Evolutionary conservation across 257 asterid species (phyloP).

Genomic region (Ophiorrhiza pumila): DNA sequence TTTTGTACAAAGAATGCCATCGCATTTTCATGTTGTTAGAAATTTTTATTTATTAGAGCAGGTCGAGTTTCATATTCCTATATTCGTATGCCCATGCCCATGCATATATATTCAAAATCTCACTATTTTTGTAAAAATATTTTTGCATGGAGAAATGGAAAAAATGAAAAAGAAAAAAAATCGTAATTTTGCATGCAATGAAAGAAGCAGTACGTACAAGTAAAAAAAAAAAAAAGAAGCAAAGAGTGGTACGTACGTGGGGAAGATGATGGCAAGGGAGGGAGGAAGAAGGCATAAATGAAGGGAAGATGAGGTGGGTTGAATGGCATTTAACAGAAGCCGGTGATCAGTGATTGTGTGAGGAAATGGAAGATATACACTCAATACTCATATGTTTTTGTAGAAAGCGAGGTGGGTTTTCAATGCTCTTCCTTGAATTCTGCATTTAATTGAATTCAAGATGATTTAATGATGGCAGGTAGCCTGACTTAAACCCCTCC

Average conservation of each 20-base stretch:
- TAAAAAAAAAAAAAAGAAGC: background rate
- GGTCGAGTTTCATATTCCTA: background rate
- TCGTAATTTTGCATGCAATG: conserved; percentile 18
- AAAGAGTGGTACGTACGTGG: background rate
- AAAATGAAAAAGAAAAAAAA: background rate
- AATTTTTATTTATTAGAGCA: no score
- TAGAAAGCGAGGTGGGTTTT: conserved; percentile 39
- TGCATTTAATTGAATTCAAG: conserved; percentile 39
- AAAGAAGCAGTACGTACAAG: background rate
- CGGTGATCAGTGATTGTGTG: conserved; percentile 33
- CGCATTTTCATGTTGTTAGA: no score
- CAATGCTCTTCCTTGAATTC: conserved; percentile 39
- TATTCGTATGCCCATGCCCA: background rate
- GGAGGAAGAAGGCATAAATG: conserved; percentile 21
- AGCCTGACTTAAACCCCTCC: conserved; percentile 15
- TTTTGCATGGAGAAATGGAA: background rate
- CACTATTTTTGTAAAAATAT: no score
- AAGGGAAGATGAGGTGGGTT: conserved; percentile 33
- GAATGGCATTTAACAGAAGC: conserved; percentile 28
- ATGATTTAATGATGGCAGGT: conserved; percentile 42
- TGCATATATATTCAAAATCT: no score
- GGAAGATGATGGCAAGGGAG: background rate
- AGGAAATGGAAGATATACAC: conserved; percentile 15
- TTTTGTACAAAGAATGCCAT: no score
- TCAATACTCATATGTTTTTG: no score